phyloP scores from a whole-genome alignment of 192 early-diverging fungal genomes.

The Entophlyctis helioformis region DNA sequence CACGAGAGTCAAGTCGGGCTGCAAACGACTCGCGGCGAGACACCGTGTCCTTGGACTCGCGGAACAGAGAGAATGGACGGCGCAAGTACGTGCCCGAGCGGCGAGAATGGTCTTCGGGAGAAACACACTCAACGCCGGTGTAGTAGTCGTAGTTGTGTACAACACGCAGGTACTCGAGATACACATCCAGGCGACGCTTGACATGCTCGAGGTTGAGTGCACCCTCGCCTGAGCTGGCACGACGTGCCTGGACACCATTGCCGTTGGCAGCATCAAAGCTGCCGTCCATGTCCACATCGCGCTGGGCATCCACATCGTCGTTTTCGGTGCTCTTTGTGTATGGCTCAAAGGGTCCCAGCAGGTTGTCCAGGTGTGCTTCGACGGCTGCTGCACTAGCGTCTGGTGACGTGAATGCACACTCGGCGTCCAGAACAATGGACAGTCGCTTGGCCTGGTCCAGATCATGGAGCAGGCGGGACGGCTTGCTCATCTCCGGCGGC shows the following conservation, averaged over 20 bases:
- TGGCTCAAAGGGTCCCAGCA: no score
- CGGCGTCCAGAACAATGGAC: slow-evolving; percentile 43
- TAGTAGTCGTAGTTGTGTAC: slow-evolving; percentile 97
- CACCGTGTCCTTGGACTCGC: slow-evolving; percentile 13
- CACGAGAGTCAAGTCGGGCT: slow-evolving; percentile 33
- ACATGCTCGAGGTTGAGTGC: slow-evolving; percentile 12
- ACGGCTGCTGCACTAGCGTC: no score
- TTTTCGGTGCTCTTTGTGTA: slow-evolving; percentile 7
- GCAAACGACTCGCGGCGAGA: slow-evolving; percentile 24
- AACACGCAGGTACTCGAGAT: slow-evolving; percentile 72
- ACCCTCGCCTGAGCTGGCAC: no score
- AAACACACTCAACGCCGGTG: slow-evolving; percentile 62
- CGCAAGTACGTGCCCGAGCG: slow-evolving; percentile 49
- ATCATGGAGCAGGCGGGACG: slow-evolving; percentile 64
- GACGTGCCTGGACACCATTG: no score
- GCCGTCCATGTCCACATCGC: slow-evolving; percentile 3
- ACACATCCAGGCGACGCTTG: slow-evolving; percentile 56
- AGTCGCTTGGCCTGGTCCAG: slow-evolving; percentile 47
- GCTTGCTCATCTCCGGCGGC: slow-evolving; percentile 57
- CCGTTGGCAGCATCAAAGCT: no score
- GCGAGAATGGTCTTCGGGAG: slow-evolving; percentile 70
- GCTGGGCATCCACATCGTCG: background rate
- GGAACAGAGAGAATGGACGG: background rate
- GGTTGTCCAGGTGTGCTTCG: no score
- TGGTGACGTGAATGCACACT: slow-evolving; percentile 35